phyloP scores from a whole-genome alignment of 2,329 filamentous ascomycete species.

The Colletotrichum scovillei region DNA sequence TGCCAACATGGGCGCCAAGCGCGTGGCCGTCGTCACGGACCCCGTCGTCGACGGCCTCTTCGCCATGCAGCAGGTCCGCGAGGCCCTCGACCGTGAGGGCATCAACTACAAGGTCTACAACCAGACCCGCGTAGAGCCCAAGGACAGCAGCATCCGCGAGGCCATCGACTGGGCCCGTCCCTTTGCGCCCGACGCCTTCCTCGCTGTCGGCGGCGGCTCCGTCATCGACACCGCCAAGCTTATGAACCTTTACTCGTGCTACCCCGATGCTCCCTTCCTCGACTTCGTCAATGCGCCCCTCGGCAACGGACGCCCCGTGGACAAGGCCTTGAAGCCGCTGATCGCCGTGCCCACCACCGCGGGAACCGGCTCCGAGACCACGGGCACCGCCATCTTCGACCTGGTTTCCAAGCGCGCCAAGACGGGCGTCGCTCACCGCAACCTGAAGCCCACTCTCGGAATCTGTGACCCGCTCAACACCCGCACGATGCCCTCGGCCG shows the following conservation, averaged over 20 bases:
- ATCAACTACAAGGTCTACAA: constrained; percentile 86
- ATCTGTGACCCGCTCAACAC: constrained; percentile 92
- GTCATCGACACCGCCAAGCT: constrained; percentile 99
- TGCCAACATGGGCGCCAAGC: constrained; percentile 87
- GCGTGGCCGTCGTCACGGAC: constrained; percentile 94
- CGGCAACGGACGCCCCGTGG: constrained; percentile 84
- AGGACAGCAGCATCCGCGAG: constrained; percentile 91
- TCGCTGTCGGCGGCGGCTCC: constrained; percentile 91
- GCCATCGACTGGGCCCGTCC: constrained; percentile 89
- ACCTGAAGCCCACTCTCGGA: constrained; percentile 93
- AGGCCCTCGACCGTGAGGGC: constrained; percentile 81
- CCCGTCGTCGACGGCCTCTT: constrained; percentile 82
- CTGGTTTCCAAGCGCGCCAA: constrained; percentile 90
- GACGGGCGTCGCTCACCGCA: constrained; percentile 94
- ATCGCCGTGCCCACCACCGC: constrained; percentile 87
- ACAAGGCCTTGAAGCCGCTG: constrained; percentile 77
- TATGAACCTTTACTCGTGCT: constrained; percentile 96
- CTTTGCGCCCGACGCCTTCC: constrained; percentile 85
- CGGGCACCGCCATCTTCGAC: constrained; percentile 98
- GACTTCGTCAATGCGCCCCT: constrained; percentile 98
- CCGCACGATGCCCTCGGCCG: constrained; percentile 92
- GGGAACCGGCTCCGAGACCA: constrained; percentile 92
- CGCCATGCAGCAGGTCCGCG: constrained; percentile 89
- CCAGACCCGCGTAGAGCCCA: constrained; percentile 87
- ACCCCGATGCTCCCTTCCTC: constrained; percentile 91